Evolutionary conservation across 2,329 filamentous ascomycete genomes (phyloP).

Genomic region (Annulohypoxylon truncatum): DNA sequence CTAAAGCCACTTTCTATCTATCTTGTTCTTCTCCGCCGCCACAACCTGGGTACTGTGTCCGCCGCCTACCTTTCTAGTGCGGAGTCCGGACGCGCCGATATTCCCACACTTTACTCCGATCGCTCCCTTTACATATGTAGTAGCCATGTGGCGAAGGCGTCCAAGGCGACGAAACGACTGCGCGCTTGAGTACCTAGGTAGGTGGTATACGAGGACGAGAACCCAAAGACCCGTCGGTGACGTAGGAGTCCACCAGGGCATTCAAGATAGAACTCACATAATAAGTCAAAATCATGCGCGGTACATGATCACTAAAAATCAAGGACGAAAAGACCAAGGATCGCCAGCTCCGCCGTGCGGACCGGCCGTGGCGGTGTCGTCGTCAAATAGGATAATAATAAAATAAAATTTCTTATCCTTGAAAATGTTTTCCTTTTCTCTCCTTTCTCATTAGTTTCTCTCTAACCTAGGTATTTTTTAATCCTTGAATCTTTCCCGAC

Average conservation of each 20-base stretch:
- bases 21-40: background rate
- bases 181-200: background rate
- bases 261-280: background rate
- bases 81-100: slow-evolving; percentile 15
- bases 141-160: background rate
- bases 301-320: slow-evolving; percentile 5
- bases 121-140: slow-evolving; percentile 3
- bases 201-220: background rate
- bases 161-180: background rate
- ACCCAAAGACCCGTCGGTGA: slow-evolving; percentile 7
- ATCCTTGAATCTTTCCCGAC: background rate
- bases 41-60: background rate
- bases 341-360: slow-evolving; percentile 15
- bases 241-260: background rate
- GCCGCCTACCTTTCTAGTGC: background rate
- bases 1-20: background rate
- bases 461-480: no score
- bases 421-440: background rate
- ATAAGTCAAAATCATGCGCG: slow-evolving; percentile 5
- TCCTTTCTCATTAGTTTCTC: background rate
- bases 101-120: slow-evolving; percentile 9
- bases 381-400: no score
- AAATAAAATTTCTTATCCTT: background rate
- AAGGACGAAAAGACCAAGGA: slow-evolving; percentile 7
- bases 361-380: slow-evolving; percentile 8